Conservation (phyloP, 2,329 filamentous ascomycete genomes). For the Ascocoryne sarcoides region DNA sequence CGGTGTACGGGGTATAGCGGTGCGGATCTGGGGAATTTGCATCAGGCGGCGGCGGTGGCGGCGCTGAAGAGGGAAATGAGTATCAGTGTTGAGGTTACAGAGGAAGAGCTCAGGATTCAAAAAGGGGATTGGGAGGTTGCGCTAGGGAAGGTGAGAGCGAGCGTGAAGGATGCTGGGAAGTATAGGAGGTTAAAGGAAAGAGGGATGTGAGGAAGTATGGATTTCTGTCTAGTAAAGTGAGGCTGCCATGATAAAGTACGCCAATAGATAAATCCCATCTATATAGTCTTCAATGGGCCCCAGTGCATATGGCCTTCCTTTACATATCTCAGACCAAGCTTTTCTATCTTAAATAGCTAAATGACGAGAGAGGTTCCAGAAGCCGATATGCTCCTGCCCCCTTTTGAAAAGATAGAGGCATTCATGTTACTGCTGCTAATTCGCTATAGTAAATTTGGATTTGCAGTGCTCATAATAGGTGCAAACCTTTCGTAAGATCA, state of each 20-base stretch:
- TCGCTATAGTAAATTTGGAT: too few relatives aligned
- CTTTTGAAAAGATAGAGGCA: too few relatives aligned
- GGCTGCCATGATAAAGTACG: background rate
- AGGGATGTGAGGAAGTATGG: slow-evolving; percentile 28
- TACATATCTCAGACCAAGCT: too few relatives aligned
- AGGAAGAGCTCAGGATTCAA: slow-evolving; percentile 20
- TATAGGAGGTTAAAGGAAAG: slow-evolving; percentile 29
- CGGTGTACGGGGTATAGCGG: slow-evolving; percentile 71
- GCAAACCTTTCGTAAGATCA: too few relatives aligned
- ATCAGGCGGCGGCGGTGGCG: slow-evolving; percentile 28
- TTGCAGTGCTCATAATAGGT: too few relatives aligned
- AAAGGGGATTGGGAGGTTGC: slow-evolving; percentile 28
- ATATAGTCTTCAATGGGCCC: too few relatives aligned
- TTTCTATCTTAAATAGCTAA: too few relatives aligned
- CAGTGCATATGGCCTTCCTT: too few relatives aligned
- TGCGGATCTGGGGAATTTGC: slow-evolving; percentile 51
- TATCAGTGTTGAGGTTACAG: slow-evolving; percentile 1
- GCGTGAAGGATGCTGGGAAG: slow-evolving; percentile 30
- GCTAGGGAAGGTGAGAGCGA: slow-evolving; percentile 25
- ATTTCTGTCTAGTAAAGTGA: too few relatives aligned
- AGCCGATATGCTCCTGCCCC: too few relatives aligned
- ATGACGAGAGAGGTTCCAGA: too few relatives aligned
- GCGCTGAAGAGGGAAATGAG: slow-evolving; percentile 27
- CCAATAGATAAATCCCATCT: background rate
- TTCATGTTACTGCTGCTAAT: too few relatives aligned